Percentiles rank a stretch among this genome's conserved stretches.
Conservation (phyloP, 1,139 yeast genomes). For the Geotrichum reessii region DNA sequence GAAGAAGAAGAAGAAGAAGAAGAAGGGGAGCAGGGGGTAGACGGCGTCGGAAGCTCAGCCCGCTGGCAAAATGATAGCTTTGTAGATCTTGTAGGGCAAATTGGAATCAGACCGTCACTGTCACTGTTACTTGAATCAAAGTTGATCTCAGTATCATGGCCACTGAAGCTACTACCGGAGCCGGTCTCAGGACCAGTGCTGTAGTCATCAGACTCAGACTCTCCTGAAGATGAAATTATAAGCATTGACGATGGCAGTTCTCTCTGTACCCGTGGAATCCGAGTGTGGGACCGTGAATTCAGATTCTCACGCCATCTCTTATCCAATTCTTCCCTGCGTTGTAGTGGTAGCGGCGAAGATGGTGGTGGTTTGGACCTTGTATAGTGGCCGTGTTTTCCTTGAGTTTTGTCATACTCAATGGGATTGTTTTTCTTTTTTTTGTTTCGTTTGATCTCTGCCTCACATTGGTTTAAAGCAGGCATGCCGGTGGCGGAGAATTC, state of each 20-base stretch:
- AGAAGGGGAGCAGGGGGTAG: neutral
- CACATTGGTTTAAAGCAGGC: neutral
- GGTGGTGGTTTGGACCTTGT: neutral
- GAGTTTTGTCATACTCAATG: neutral
- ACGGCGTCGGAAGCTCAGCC: neutral
- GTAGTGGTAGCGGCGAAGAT: no score
- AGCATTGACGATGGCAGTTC: no score
- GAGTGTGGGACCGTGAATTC: no score
- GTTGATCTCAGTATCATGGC: neutral
- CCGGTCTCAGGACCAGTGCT: no score
- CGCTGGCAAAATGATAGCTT: neutral
- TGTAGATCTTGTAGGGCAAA: neutral
- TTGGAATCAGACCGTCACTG: neutral
- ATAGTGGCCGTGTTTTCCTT: neutral
- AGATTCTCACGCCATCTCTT: neutral
- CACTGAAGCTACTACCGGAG: neutral
- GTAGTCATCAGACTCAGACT: no score
- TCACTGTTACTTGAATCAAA: neutral
- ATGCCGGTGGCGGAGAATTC: neutral
- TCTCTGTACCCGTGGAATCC: no score
- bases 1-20: no score
- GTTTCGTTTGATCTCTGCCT: neutral
- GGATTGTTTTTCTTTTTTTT: neutral
- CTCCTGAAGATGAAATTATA: no score
- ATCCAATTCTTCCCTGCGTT: neutral